Conservation (phyloP, 2,329 filamentous ascomycete genomes). For the Coniella lustricola region DNA sequence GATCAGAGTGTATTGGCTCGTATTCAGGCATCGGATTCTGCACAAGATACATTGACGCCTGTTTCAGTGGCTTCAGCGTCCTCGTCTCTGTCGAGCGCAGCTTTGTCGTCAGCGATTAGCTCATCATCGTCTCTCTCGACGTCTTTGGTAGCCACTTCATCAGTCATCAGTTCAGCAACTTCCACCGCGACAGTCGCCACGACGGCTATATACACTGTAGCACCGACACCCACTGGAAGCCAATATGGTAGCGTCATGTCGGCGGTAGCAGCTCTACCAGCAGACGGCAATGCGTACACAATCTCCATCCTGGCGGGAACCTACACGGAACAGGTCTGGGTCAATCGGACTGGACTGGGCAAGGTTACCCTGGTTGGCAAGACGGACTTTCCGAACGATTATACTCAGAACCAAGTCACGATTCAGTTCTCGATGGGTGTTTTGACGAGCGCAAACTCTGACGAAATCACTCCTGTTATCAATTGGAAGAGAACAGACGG, state of each 20-base stretch:
- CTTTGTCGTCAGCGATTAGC: neutral
- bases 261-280: slow-evolving; percentile 36
- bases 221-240: slow-evolving; percentile 14
- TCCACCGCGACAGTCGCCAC: slow-evolving; percentile 29
- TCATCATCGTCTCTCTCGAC: neutral
- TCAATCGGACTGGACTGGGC: slow-evolving; percentile 29
- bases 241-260: slow-evolving; percentile 35
- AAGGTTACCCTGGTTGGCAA: slow-evolving; percentile 30
- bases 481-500: slow-evolving; percentile 34
- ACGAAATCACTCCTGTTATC: slow-evolving; percentile 38
- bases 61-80: neutral
- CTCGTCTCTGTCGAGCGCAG: neutral
- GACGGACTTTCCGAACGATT: slow-evolving; percentile 28
- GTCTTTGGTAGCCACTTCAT: slow-evolving; percentile 1
- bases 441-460: slow-evolving; percentile 31
- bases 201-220: slow-evolving; percentile 16
- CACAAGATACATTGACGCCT: slow-evolving; percentile 10
- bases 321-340: slow-evolving; percentile 34
- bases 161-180: slow-evolving; percentile 17
- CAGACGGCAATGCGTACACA: slow-evolving; percentile 31
- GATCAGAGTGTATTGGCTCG: slow-evolving; percentile 27
- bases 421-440: slow-evolving; percentile 30
- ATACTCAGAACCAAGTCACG: slow-evolving; percentile 29
- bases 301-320: slow-evolving; percentile 34
- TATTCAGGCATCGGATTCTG: slow-evolving; percentile 21